Conservation (phyloP, 2,329 filamentous ascomycete genomes). For the Cercospora citrullina region DNA sequence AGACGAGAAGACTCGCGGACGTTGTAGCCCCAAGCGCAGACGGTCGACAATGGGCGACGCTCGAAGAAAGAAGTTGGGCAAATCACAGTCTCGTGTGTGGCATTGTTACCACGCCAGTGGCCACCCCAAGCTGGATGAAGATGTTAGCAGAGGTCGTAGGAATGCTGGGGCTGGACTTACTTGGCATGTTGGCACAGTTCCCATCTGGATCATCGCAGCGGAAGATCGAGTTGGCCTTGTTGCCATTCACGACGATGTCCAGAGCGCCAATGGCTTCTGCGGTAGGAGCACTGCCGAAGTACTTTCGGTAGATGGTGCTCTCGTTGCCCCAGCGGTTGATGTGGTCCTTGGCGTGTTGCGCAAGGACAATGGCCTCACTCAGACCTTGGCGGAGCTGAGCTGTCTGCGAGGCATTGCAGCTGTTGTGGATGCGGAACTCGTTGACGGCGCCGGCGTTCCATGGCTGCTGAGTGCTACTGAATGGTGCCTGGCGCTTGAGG, state of each 20-base stretch:
- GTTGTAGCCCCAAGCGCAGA: constrained; percentile 65
- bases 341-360: constrained; percentile 63
- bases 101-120: constrained; percentile 67
- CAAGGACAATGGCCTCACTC: constrained; percentile 59
- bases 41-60: constrained; percentile 57
- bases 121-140: constrained; percentile 59
- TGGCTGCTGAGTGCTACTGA: constrained; percentile 17
- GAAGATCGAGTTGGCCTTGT: constrained; percentile 61
- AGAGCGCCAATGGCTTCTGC: constrained; percentile 63
- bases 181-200: constrained; percentile 53
- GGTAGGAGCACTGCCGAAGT: constrained; percentile 63
- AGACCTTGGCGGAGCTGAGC: constrained; percentile 59
- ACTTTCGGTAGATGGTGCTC: constrained; percentile 63
- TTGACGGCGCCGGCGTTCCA: constrained; percentile 41
- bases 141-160: neutral
- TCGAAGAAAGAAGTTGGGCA: constrained; percentile 62
- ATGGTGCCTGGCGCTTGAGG: constrained; percentile 22
- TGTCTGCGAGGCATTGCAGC: constrained; percentile 64
- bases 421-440: constrained; percentile 59
- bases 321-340: constrained; percentile 58
- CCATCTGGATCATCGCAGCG: constrained; percentile 68
- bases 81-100: constrained; percentile 67
- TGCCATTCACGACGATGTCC: constrained; percentile 59
- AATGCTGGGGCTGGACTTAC: constrained; percentile 5
- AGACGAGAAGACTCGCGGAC: constrained; percentile 58